These are phyloP conservation scores for Anisogramma anomala DNA, from an alignment of 2,329 filamentous ascomycete species.

Conservation along the genomic window DNA sequence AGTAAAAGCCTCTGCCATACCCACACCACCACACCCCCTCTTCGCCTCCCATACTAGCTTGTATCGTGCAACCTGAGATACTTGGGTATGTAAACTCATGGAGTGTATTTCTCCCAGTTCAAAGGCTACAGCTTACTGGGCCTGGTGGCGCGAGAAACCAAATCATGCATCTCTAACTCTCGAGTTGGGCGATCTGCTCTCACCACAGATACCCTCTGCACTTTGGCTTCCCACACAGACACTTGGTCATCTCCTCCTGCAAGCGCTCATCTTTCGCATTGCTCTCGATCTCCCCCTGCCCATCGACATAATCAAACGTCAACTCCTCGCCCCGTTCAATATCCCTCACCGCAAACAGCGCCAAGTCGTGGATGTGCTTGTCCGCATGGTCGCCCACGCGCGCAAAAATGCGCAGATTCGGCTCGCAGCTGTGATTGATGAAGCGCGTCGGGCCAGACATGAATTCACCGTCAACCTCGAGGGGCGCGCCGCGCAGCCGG, in stretches of 20 bases:
- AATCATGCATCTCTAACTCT: too few relatives aligned
- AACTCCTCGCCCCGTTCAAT: conserved; percentile 57
- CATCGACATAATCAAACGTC: conserved; percentile 70
- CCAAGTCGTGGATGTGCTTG: conserved; percentile 62
- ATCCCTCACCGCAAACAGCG: conserved; percentile 59
- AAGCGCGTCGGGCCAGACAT: conserved; percentile 69
- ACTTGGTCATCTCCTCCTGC: conserved; percentile 43
- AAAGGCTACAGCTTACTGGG: too few relatives aligned
- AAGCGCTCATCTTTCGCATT: conserved; percentile 38
- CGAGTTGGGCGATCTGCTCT: too few relatives aligned
- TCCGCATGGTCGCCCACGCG: conserved; percentile 68
- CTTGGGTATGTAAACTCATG: too few relatives aligned
- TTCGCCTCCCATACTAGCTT: too few relatives aligned
- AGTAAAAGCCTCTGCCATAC: too few relatives aligned
- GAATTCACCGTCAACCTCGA: conserved; percentile 61
- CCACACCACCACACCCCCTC: too few relatives aligned
- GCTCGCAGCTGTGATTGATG: conserved; percentile 73
- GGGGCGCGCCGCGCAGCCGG: conserved; percentile 41
- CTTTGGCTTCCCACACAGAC: conserved; percentile 51
- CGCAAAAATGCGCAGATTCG: conserved; percentile 69
- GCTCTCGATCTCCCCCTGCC: conserved; percentile 38
- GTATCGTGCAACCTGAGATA: too few relatives aligned
- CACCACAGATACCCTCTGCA: conserved; percentile 63
- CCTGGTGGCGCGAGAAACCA: too few relatives aligned
- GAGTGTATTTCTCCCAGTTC: too few relatives aligned